Conservation (phyloP, 2,329 filamentous ascomycete species). For the Stachybotrys chlorohalonatus region DNA sequence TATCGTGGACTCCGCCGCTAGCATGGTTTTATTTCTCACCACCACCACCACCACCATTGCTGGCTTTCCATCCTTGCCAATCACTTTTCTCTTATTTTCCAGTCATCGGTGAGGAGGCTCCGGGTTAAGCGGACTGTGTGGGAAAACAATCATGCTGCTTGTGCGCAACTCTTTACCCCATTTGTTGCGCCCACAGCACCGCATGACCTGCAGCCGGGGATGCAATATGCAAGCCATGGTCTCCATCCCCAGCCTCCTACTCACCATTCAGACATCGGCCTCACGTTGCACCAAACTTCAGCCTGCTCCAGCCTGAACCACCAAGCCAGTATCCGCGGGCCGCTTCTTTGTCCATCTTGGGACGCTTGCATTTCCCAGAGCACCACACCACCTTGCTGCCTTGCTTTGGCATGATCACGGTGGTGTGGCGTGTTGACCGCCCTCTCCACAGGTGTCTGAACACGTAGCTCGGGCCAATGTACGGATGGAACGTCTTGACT, state of each 20-base stretch:
- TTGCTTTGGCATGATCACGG: neutral
- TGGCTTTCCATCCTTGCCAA: neutral
- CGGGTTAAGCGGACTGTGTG: neutral
- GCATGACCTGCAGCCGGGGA: neutral
- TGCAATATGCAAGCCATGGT: neutral
- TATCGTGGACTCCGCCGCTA: neutral
- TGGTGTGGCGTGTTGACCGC: too few species aligned
- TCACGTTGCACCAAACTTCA: neutral
- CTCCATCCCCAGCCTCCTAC: neutral
- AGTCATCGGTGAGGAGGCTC: too few species aligned
- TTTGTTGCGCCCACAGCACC: neutral
- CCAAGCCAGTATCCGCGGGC: neutral
- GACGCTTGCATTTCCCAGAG: neutral
- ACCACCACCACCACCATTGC: neutral
- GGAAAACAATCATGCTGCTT: neutral
- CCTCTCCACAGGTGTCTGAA: neutral
- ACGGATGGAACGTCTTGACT: too few species aligned
- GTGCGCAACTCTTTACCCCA: neutral
- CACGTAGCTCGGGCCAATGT: neutral
- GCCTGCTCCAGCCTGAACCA: neutral
- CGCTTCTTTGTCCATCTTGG: neutral
- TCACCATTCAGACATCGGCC: neutral
- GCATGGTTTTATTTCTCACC: too few species aligned
- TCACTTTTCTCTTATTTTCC: neutral
- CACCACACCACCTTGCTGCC: neutral